phyloP scores from a whole-genome alignment of 345 rosid species.

The Populus deltoides region DNA sequence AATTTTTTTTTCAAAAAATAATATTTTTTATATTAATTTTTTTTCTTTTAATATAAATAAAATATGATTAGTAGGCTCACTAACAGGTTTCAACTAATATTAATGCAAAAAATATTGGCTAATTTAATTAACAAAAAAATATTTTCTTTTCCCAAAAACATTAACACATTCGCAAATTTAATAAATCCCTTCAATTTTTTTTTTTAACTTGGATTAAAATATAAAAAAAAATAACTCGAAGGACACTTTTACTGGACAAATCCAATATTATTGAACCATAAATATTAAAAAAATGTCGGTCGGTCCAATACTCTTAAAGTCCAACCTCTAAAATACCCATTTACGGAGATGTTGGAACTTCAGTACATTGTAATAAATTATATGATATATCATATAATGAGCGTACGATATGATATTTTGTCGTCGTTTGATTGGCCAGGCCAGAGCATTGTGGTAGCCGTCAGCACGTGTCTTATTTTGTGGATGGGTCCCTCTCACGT shows the following conservation, averaged over 20 bases:
- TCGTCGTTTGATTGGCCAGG: background rate
- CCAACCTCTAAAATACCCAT: constrained; percentile 11
- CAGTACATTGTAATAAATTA: constrained; percentile 2
- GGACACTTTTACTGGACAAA: constrained; percentile 5
- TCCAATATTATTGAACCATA: constrained; percentile 15
- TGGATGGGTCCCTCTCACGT: constrained; percentile 24
- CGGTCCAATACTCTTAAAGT: background rate
- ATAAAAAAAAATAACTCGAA: no score
- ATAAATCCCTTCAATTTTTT: background rate
- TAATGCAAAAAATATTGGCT: no score
- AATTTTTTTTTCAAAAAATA: no score
- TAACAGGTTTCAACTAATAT: no score
- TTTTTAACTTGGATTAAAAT: background rate
- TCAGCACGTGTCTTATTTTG: constrained; percentile 39
- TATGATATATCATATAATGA: background rate
- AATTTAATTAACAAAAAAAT: no score
- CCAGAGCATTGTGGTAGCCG: constrained; percentile 21
- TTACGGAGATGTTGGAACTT: constrained; percentile 36
- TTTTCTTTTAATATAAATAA: no score
- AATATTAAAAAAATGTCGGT: background rate
- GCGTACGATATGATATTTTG: background rate
- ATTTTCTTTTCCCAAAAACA: background rate
- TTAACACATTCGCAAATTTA: background rate
- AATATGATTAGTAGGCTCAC: no score
- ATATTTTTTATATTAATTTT: no score